Base-by-base conservation (phyloP, 2,329 filamentous ascomycete species). In the Epichloe glyceriae region DNA sequence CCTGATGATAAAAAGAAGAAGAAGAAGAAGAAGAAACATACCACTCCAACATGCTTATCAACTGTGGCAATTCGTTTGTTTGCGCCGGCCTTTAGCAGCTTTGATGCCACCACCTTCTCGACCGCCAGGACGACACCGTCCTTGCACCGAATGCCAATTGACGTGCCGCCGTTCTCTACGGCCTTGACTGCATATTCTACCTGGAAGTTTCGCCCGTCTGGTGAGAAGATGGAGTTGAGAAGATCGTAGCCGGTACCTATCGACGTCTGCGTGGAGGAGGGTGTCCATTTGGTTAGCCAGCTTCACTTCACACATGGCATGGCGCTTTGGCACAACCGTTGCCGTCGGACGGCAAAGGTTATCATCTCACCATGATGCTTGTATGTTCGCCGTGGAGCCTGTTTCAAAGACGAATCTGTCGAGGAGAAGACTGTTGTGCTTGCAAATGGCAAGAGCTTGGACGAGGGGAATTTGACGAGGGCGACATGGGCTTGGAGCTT, bases 221-320 rank as follows among this genome's bases (percentile, higher is more conserved):
- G 93, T 46, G 93, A 97, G 79, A 97, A 98, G 76, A 97, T 94
- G 65, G 93, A 97, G 80, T 98, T 98, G 69, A 88, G 88, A 64
- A 98, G 85, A 82, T 98, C 93, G 75, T 98, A 98, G 66, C 93
- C 93, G 64, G 93, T 98, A 67, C 93, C 93, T 86, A 98, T 98
- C 67, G 93, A 98, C 65, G 93, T 98, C 93, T 98, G 60, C 38
- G 42, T 22, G 49, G 15, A n/a, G 33, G n/a, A 17, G 15, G 26
- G 26, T 12, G n/a, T 14, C 19, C 39, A 12, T 33, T 19, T 45
- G 19, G 34, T 52, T 45, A 53, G 52, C 52, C 45, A 37, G 43
- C 46, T 43, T 47, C 50, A 33, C 46, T 43, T 47, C 47, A n/a
- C 19, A 47, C 39, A n/a, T 11, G 12, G 19, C 14, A 26, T 30